Base-by-base conservation (phyloP, 1,284 basidiomycete species). In the Pterula multifida region DNA sequence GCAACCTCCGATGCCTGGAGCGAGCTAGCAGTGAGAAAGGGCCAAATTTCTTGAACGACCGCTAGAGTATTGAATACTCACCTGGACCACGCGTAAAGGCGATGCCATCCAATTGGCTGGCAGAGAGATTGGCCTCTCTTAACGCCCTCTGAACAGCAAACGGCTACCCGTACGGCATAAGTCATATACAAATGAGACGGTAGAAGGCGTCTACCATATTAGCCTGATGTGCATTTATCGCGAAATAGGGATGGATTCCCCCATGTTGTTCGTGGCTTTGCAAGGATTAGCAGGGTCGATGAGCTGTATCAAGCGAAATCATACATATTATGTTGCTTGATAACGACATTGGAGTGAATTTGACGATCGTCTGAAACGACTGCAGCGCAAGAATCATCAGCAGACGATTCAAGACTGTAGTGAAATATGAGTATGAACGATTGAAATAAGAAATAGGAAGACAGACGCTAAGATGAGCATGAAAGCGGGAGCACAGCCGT, bases 21-120 rank as follows among this genome's bases (percentile, higher is more conserved):
- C 9, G 51, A 21, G 23, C 36, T 44, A 54, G 12, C 48, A 15
- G 50, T 22, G 22, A 54, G 32, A 32, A 28, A 45, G 42, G 19
- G 19, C 3, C 51, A 17, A 1, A 23, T 3, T 0, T 1, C 3
- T 3, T 2, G 2, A 9, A 6, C 24, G 36, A 21, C 32, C 6
- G n/a, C 15, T 39, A 3, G 25, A 25, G 23, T n/a, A n/a, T n/a
- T 6, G 24, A 50, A 50, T 25, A 60, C 64, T 50, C 56, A 76
- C 87, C 91, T 50, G 94, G 93, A 6, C 92, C 94, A 57, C 90
- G 74, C 0, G 93, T 96, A 61, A 89, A 94, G 0, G 93, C 93
- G 36, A 96, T 76, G 0, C 88, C 92, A 58, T 94, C 84, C 11
- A 97, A 68, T 35, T 90, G 78, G 1, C 64, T 60, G 26, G 86